These are phyloP conservation scores for Colletotrichum falcatum DNA, from an alignment of 2,329 filamentous ascomycete species.

Conservation along the genomic window DNA sequence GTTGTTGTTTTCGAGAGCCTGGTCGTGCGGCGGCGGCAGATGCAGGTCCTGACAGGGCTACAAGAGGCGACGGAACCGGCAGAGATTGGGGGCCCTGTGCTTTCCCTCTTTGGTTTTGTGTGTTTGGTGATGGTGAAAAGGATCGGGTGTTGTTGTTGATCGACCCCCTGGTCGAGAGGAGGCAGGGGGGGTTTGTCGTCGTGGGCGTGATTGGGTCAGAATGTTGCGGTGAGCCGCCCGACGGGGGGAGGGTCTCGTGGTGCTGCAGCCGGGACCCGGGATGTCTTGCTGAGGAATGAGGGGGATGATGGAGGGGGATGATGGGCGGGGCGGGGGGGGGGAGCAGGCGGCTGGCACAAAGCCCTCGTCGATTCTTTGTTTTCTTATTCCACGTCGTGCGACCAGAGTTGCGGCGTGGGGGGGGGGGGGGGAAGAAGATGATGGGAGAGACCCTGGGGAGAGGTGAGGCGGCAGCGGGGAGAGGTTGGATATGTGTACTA, in stretches of 20 bases:
- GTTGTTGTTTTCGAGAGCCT: constrained; percentile 6
- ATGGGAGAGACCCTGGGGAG: not conserved
- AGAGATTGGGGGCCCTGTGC: constrained; percentile 21
- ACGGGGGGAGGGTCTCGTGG: constrained; percentile 31
- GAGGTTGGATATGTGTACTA: not conserved
- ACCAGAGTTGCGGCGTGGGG: constrained; percentile 28
- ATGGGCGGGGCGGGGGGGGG: not conserved
- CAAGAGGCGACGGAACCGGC: constrained; percentile 13
- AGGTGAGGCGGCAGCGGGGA: not conserved
- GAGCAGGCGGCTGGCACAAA: constrained; percentile 6
- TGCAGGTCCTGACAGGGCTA: constrained; percentile 28
- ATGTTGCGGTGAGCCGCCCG: constrained; percentile 40
- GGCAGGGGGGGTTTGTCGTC: constrained; percentile 35
- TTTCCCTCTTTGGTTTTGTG: not conserved
- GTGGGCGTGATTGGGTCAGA: constrained; percentile 40
- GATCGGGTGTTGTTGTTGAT: not conserved
- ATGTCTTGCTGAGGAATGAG: constrained; percentile 41
- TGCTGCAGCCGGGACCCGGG: constrained; percentile 38
- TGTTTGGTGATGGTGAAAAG: constrained; percentile 11
- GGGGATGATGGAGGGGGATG: too few relatives aligned
- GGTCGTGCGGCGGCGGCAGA: not conserved
- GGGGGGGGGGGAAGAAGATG: constrained; percentile 27
- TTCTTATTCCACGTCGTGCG: constrained; percentile 1
- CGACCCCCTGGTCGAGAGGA: constrained; percentile 27
- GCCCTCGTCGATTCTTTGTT: not conserved